Conservation (phyloP, 2,329 filamentous ascomycete species). For the Botrytis squamosa region DNA sequence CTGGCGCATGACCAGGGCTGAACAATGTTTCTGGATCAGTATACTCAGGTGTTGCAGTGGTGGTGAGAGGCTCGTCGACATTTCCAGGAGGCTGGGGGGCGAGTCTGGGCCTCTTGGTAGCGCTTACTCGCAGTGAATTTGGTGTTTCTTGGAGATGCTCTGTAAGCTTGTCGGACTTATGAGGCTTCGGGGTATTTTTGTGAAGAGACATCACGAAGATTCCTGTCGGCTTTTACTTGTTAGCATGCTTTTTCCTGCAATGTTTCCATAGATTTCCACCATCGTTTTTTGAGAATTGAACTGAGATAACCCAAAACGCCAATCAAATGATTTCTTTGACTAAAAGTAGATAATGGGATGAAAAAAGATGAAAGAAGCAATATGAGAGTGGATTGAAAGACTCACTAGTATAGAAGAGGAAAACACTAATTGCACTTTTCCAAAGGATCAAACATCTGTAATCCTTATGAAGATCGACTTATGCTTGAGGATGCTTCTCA, state of each 20-base stretch:
- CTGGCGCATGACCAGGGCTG: constrained; percentile 5
- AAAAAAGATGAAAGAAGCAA: background rate
- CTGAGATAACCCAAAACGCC: background rate
- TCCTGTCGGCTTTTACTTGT: background rate
- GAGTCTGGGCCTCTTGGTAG: background rate
- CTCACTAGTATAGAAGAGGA: no score
- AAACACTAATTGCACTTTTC: background rate
- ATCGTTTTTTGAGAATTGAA: background rate
- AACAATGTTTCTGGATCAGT: background rate
- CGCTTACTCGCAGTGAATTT: background rate
- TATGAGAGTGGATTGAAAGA: background rate
- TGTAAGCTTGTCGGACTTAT: background rate
- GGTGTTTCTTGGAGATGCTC: background rate
- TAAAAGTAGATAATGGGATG: background rate
- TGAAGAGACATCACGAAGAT: background rate
- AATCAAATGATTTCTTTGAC: background rate
- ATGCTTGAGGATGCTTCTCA: fast-evolving
- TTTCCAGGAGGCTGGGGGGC: fast-evolving
- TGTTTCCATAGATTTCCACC: background rate
- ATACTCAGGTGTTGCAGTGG: background rate
- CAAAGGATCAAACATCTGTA: background rate
- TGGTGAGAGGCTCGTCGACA: fast-evolving
- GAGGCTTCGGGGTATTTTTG: background rate
- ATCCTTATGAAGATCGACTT: background rate
- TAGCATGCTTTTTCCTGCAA: background rate